phyloP scores from a whole-genome alignment of 108 stramenopile genomes.

The Fragilaria radians region DNA sequence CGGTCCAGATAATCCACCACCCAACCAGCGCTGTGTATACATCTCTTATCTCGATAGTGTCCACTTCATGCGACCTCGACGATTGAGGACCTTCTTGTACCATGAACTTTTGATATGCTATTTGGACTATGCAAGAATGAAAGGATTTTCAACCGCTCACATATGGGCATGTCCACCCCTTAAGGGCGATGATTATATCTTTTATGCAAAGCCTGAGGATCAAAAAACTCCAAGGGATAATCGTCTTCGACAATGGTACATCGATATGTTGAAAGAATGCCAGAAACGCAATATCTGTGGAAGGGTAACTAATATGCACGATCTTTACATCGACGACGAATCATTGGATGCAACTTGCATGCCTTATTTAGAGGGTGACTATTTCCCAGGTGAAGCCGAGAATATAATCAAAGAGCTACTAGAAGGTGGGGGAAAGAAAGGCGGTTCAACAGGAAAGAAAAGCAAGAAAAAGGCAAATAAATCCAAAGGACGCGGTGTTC shows the following conservation, averaged over 20 bases:
- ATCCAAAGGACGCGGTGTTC: conserved; percentile 50
- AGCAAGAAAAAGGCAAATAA: conserved; percentile 44
- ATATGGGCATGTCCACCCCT: conserved; percentile 99
- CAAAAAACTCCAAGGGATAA: conserved; percentile 93
- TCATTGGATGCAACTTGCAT: conserved; percentile 76
- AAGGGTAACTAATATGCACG: conserved; percentile 91
- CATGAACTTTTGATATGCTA: conserved; percentile 96
- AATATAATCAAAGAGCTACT: conserved; percentile 93
- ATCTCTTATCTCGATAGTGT: conserved; percentile 93
- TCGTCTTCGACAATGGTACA: conserved; percentile 92
- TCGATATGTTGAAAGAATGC: conserved; percentile 89
- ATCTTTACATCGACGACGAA: conserved; percentile 86
- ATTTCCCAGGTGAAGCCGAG: conserved; percentile 97
- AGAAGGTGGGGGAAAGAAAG: conserved; percentile 68
- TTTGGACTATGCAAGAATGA: conserved; percentile 80
- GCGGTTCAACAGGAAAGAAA: conserved; percentile 48
- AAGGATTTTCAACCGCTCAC: conserved; percentile 88
- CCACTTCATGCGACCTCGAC: conserved; percentile 88
- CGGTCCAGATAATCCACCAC: conserved; percentile 81
- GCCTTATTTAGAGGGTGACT: conserved; percentile 98
- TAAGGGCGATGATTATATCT: conserved; percentile 97
- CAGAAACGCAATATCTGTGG: conserved; percentile 84
- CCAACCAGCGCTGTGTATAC: conserved; percentile 86
- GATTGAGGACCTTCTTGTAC: conserved; percentile 86
- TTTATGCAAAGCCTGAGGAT: conserved; percentile 97